Conservation (phyloP, 371 early-diverging fungal genomes). For the Mucor sp. region DNA sequence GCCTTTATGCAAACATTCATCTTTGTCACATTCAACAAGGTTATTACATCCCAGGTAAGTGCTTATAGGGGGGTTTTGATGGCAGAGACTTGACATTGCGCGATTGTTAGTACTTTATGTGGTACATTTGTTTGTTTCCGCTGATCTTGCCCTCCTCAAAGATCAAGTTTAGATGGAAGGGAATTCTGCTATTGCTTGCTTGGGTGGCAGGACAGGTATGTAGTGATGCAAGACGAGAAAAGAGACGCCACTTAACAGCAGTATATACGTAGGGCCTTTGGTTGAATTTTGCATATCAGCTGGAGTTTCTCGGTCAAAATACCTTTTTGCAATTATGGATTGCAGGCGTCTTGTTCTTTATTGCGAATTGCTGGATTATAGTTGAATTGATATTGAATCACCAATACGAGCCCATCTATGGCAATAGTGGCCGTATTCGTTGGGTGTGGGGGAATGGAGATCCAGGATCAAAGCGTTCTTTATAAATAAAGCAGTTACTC, state of each 20-base stretch:
- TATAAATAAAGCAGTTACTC: not conserved
- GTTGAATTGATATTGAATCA: conserved; percentile 62
- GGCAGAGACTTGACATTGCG: not conserved
- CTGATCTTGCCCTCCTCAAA: conserved; percentile 74
- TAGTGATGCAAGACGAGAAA: not conserved
- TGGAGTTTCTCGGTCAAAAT: conserved; percentile 86
- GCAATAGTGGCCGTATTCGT: conserved; percentile 50
- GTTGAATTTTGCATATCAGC: conserved; percentile 80
- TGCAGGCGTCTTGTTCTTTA: conserved; percentile 72
- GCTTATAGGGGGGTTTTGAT: not conserved
- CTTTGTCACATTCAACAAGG: conserved; percentile 97
- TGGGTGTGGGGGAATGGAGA: conserved; percentile 60
- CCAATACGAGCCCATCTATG: conserved; percentile 58
- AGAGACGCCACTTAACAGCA: not conserved
- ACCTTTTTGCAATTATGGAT: conserved; percentile 79
- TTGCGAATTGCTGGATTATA: conserved; percentile 69
- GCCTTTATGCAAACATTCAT: conserved; percentile 92
- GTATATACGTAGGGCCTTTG: conserved; percentile 68
- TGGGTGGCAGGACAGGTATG: conserved; percentile 79
- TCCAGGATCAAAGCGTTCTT: conserved; percentile 25
- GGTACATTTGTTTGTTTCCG: conserved; percentile 94
- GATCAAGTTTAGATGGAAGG: conserved; percentile 57
- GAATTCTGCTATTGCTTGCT: conserved; percentile 57
- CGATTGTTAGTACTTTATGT: conserved; percentile 90
- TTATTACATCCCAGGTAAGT: conserved; percentile 94